These are phyloP conservation scores for Globisporangium rhizosaccharum DNA, from an alignment of 352 stramenopile species.

Conservation along the genomic window DNA sequence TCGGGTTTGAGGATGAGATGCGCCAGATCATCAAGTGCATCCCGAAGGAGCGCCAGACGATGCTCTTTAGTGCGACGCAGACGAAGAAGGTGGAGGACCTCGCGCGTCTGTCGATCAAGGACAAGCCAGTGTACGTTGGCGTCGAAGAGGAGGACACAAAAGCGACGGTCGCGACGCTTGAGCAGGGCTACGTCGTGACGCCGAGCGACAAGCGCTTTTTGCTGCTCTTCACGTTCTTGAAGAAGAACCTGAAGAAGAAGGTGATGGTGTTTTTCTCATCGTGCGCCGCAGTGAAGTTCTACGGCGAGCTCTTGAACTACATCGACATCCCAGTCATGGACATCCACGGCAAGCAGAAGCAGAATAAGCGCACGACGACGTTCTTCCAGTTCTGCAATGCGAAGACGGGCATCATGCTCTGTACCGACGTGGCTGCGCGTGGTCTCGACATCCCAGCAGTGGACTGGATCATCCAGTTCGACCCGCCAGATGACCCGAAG, in stretches of 20 bases:
- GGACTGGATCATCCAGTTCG: conserved; percentile 99
- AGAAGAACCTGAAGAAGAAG: conserved; percentile 99
- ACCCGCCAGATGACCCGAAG: conserved; percentile 97
- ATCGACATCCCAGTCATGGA: conserved; percentile 98
- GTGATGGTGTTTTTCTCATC: conserved; percentile 95
- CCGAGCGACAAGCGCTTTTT: conserved; percentile 97
- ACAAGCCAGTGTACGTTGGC: conserved; percentile 96
- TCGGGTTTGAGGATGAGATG: conserved; percentile 99
- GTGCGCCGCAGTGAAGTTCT: conserved; percentile 97
- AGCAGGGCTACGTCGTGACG: conserved; percentile 98
- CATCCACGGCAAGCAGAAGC: conserved; percentile 99
- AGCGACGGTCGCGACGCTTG: conserved; percentile 91
- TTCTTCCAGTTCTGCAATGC: conserved; percentile 99
- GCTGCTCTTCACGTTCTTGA: conserved; percentile 98
- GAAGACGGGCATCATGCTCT: conserved; percentile 96
- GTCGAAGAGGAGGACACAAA: conserved; percentile 90
- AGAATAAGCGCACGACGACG: conserved; percentile 98
- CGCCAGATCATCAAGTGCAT: conserved; percentile 97
- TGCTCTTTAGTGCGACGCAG: conserved; percentile 98
- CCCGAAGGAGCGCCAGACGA: conserved; percentile 97
- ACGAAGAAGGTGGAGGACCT: conserved; percentile 98
- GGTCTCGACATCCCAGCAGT: conserved; percentile 97
- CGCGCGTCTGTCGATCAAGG: conserved; percentile 89
- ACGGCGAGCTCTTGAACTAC: conserved; percentile 99
- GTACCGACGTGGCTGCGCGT: conserved; percentile 97